Evolutionary conservation across 2,329 filamentous ascomycete genomes (phyloP), one percentile per base, ranked within the genome.

Genomic region (Camillea tinctor): DNA sequence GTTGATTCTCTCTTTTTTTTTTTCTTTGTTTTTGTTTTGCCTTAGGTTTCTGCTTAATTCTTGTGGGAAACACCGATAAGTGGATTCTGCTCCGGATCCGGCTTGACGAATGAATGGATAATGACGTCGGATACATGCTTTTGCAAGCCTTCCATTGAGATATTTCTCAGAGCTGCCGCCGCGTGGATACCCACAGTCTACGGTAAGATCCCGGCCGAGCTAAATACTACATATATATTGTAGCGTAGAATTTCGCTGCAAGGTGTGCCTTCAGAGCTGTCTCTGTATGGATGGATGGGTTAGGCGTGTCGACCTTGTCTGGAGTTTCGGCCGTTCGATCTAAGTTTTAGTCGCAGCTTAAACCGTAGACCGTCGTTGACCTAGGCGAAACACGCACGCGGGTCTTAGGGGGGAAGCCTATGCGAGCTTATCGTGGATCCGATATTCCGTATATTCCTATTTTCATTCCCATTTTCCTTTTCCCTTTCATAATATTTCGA

Each of bases 81-180:
- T n/a, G 36, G 36, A 15, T n/a, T 44, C 11, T 44, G 36, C 7
- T 24, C 49, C 51, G 26, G 26, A 52, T 26, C 21, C 20, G 51
- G 51, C 51, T 23, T 52, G 21, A 23, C 23, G 51, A 26, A 52
- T 52, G 51, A 52, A 52, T 52, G 26, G 26, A 51, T 8, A 7
- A 52, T 52, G 51, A 52, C 51, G 51, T 52, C 51, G 51, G 51
- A 17, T 52, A 26, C 51, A 24, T n/a, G 20, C 22, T 13, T 51
- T 22, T 17, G 50, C 50, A 24, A 51, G 15, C 22, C 22, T 51
- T 7, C 36, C 17, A 44, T 44, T 44, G 36, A 44, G 36, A 44
- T 11, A 44, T 44, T 44, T 44, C 36, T 44, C 36, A 44, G 17
- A 44, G 36, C 36, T 52, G 17, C 51, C 26, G 51, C 22, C 51